Conservation (phyloP, 805 yeast species). For the Tetrapisispora namnaoensis region DNA sequence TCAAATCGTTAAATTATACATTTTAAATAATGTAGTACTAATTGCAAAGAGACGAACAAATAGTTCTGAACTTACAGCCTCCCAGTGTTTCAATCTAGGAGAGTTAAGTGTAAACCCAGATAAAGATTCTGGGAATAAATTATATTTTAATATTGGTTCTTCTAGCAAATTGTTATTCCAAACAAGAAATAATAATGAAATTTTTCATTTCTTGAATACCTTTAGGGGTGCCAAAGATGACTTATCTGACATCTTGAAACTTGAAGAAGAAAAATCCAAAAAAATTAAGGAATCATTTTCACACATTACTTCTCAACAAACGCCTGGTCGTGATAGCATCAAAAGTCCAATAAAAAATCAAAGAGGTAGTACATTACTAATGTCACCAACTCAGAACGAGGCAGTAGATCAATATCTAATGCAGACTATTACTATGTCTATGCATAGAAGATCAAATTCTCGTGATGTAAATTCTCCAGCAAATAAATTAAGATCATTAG, state of each 20-base stretch:
- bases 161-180: slow-evolving; percentile 13
- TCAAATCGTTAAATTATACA: slow-evolving; percentile 63
- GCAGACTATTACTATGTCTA: slow-evolving; percentile 50
- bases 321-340: slow-evolving; percentile 18
- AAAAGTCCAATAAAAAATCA: slow-evolving; percentile 30
- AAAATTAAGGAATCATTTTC: slow-evolving; percentile 38
- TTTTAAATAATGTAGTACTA: slow-evolving; percentile 67
- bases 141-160: slow-evolving; percentile 1
- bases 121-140: background rate
- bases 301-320: slow-evolving; percentile 30
- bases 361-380: slow-evolving; percentile 19
- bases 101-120: background rate
- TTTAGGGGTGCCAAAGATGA: slow-evolving; percentile 55
- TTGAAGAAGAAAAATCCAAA: slow-evolving; percentile 37
- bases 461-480: slow-evolving; percentile 36
- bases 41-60: slow-evolving; percentile 50
- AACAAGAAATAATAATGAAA: slow-evolving; percentile 18
- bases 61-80: slow-evolving; percentile 1
- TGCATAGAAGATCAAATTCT: slow-evolving; percentile 50
- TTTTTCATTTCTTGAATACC: slow-evolving; percentile 39
- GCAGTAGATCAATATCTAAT: slow-evolving; percentile 31
- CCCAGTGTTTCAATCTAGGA: background rate
- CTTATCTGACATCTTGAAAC: slow-evolving; percentile 43
- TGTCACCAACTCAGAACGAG: slow-evolving; percentile 14
- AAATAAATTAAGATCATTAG: slow-evolving; percentile 42